Conservation (phyloP, 2,329 filamentous ascomycete genomes). For the Plenodomus tracheiphilus region DNA sequence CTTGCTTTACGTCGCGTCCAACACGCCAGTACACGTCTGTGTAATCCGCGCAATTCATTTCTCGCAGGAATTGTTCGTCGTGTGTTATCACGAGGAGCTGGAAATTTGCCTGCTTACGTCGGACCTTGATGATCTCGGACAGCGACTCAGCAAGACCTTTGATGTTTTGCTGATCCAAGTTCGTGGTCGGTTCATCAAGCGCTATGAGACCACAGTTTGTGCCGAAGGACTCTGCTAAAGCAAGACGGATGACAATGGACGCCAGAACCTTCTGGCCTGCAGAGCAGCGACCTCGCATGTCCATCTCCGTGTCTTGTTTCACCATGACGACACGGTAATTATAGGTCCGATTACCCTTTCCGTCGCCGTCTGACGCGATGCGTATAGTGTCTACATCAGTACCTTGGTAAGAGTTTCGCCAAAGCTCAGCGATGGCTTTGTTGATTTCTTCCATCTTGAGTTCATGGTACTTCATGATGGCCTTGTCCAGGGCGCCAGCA, state of each 20-base stretch:
- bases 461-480: constrained; percentile 95
- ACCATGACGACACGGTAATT: constrained; percentile 98
- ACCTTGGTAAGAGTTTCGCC: constrained; percentile 94
- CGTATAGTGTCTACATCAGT: constrained; percentile 97
- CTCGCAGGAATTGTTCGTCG: constrained; percentile 91
- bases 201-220: constrained; percentile 95
- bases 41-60: constrained; percentile 94
- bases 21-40: constrained; percentile 91
- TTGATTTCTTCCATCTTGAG: constrained; percentile 99
- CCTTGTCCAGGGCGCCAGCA: constrained; percentile 82
- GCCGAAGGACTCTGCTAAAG: constrained; percentile 94
- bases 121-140: constrained; percentile 81
- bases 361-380: constrained; percentile 88
- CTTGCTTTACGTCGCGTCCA: constrained; percentile 78
- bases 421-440: constrained; percentile 90
- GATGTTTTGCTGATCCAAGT: constrained; percentile 94
- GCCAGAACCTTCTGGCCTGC: constrained; percentile 96
- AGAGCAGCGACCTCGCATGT: constrained; percentile 97
- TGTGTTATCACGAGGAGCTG: constrained; percentile 99
- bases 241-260: constrained; percentile 94
- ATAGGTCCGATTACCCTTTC: constrained; percentile 77
- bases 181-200: constrained; percentile 96
- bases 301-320: constrained; percentile 96
- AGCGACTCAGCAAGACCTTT: constrained; percentile 81
- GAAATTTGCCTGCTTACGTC: constrained; percentile 88